phyloP scores from a whole-genome alignment of 2,329 filamentous ascomycete genomes.

The Chaetomium olivaceum region DNA sequence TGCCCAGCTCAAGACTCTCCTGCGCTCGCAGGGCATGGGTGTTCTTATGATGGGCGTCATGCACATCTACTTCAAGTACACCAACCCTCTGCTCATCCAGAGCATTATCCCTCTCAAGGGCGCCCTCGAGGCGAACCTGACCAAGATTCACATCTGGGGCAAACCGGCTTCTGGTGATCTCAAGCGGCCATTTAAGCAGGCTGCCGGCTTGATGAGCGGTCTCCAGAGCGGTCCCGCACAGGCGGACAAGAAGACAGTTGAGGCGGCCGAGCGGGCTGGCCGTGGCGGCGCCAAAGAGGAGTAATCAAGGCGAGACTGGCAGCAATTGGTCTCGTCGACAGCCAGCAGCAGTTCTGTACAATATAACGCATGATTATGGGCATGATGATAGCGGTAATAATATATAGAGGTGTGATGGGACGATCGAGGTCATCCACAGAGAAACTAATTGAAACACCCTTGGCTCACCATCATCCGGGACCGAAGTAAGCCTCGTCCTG shows the following conservation, averaged over 20 bases:
- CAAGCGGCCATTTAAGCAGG: conserved; percentile 91
- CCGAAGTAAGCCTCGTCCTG: background rate
- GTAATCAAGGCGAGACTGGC: conserved; percentile 43
- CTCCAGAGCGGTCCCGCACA: conserved; percentile 73
- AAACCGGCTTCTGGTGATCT: conserved; percentile 85
- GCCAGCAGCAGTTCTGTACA: conserved; percentile 18
- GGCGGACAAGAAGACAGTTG: conserved; percentile 89
- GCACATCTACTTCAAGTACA: conserved; percentile 99
- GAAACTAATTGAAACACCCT: background rate
- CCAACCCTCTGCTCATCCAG: conserved; percentile 97
- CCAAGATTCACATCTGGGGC: conserved; percentile 93
- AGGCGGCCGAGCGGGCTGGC: conserved; percentile 74
- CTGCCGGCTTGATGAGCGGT: conserved; percentile 77
- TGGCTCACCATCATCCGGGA: too few species aligned
- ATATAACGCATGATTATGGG: conserved; percentile 1
- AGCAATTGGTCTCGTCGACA: background rate
- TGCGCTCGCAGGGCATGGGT: conserved; percentile 93
- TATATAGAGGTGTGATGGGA: background rate
- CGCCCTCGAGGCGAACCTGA: conserved; percentile 89
- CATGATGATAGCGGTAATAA: conserved; percentile 3
- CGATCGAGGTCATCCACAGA: background rate
- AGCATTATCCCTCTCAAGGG: conserved; percentile 97
- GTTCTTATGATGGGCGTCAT: conserved; percentile 98
- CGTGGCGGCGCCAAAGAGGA: conserved; percentile 72
- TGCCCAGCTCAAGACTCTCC: conserved; percentile 77